Evolutionary conservation across 352 stramenopile genomes (phyloP), one percentile per base, ranked within the genome.

Genomic region (Phytopythium litorale): DNA sequence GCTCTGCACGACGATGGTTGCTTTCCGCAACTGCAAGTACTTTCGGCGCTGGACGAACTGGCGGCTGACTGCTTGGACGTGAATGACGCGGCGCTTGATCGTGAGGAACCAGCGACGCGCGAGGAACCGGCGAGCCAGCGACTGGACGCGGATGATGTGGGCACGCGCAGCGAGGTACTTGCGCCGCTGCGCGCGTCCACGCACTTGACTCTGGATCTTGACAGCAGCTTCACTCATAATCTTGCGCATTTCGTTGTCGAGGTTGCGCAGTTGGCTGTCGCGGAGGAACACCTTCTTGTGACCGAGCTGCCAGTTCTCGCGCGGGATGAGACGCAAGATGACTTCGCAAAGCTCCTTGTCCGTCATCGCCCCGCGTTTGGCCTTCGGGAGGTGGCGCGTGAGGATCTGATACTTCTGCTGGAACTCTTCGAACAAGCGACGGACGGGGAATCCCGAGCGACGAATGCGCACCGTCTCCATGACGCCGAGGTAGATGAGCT

Each of bases 381-480:
- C 69, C 61, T 84, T 82, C 11, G 78, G 60, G 2, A 92, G 72
- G 23, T 88, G 89, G 16, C 86, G 68, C 8, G 86, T 92, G 42
- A 96, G 63, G 56, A 96, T 90, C 68, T 92, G 78, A 70, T 97
- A 97, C 55, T 91, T 91, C n/a, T 91, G 71, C 50, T 90, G 65
- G 53, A 97, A 97, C 60, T 96, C 87, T 37, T 79, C 75, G 64
- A 96, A 96, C n/a, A 88, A 71, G 9, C 87, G 77, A 35, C 88
- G 88, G 51, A 97, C 87, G 23, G 88, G 88, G 52, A 93, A 97
- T 45, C 88, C 88, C 0, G 85, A 94, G 13, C 88, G 80, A 69
- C 88, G 84, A 70, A 97, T 97, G 43, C 87, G 87, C 54, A 97
- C 88, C 21, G 87, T 97, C 46, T 97, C 88, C 86, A 97, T 94